These are phyloP conservation scores for Apiospora saccharicola DNA, from an alignment of 2,329 filamentous ascomycete genomes.

Conservation along the genomic window DNA sequence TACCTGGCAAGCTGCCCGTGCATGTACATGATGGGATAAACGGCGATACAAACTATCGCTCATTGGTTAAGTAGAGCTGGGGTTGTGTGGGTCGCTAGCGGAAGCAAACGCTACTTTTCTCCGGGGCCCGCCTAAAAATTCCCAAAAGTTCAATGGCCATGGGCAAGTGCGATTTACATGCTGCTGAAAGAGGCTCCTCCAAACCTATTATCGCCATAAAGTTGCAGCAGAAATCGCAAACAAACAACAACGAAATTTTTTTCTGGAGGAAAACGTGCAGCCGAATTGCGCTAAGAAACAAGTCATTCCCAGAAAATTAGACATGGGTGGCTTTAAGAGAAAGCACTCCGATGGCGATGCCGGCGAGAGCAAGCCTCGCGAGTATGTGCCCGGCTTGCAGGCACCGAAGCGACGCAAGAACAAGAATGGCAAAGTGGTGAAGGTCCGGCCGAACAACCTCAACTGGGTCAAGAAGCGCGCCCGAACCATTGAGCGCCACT, in stretches of 20 bases:
- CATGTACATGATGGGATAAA: background rate
- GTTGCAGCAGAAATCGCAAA: background rate
- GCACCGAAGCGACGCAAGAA: conserved; percentile 42
- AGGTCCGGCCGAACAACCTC: conserved; percentile 50
- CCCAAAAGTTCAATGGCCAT: conserved; percentile 13
- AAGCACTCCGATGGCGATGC: conserved; percentile 39
- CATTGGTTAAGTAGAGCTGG: background rate
- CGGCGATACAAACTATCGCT: background rate
- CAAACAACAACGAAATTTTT: background rate
- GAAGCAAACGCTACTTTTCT: conserved; percentile 13
- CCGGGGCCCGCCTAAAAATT: conserved; percentile 12
- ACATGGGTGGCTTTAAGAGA: conserved; percentile 40
- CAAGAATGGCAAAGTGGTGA: conserved; percentile 41
- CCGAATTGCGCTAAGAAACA: background rate
- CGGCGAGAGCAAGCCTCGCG: conserved; percentile 28
- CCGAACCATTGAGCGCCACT: conserved; percentile 71
- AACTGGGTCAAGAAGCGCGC: conserved; percentile 75
- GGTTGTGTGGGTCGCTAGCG: background rate
- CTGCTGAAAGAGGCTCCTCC: conserved; percentile 1
- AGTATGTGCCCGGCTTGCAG: conserved; percentile 20
- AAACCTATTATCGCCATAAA: background rate
- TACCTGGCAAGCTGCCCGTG: background rate
- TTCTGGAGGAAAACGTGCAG: background rate
- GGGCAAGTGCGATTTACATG: conserved; percentile 1
- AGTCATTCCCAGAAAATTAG: background rate